Percentiles rank a stretch among this genome's conserved stretches.
phyloP scores from a whole-genome alignment of 2,329 filamentous ascomycete genomes.

The Fusarium avenaceum region DNA sequence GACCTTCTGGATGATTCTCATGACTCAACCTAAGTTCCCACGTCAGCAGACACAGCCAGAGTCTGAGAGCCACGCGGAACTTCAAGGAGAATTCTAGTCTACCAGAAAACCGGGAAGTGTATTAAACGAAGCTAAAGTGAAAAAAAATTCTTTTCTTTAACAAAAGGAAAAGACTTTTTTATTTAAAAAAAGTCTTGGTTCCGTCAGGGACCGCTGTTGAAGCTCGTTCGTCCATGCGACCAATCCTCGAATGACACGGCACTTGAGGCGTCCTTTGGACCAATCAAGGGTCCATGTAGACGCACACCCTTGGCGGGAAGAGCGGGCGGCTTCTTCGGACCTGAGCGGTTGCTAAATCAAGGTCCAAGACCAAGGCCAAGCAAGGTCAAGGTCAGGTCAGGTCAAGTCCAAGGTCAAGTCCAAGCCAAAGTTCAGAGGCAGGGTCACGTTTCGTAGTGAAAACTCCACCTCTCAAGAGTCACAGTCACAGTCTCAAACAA shows the following conservation, averaged over 20 bases:
- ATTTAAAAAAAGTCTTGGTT: conserved; percentile 23
- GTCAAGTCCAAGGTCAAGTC: neutral
- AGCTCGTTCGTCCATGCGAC: conserved; percentile 29
- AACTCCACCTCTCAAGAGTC: conserved; percentile 22
- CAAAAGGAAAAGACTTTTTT: neutral
- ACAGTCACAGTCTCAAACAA: conserved; percentile 27
- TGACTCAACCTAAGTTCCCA: conserved; percentile 31
- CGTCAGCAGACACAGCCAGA: conserved; percentile 36
- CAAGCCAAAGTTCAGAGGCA: conserved; percentile 11
- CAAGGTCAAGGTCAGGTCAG: conserved; percentile 3
- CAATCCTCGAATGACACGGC: conserved; percentile 46
- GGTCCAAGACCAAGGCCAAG: conserved; percentile 19
- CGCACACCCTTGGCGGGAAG: conserved; percentile 30
- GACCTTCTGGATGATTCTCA: conserved; percentile 29
- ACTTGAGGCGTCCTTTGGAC: conserved; percentile 34
- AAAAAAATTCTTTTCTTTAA: conserved; percentile 30
- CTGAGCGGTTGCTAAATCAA: conserved; percentile 39
- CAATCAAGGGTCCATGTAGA: conserved; percentile 41
- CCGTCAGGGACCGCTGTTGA: conserved; percentile 15
- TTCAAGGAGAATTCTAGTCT: conserved; percentile 11
- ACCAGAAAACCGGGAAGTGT: conserved; percentile 18
- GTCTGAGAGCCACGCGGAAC: conserved; percentile 22
- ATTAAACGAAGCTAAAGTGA: conserved; percentile 5
- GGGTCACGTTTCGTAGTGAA: conserved; percentile 21
- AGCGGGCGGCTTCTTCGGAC: conserved; percentile 41